Percentiles rank a stretch among this genome's conserved stretches.
Evolutionary conservation across 352 stramenopile genomes (phyloP).

Genomic region (Globisporangium lucens): DNA sequence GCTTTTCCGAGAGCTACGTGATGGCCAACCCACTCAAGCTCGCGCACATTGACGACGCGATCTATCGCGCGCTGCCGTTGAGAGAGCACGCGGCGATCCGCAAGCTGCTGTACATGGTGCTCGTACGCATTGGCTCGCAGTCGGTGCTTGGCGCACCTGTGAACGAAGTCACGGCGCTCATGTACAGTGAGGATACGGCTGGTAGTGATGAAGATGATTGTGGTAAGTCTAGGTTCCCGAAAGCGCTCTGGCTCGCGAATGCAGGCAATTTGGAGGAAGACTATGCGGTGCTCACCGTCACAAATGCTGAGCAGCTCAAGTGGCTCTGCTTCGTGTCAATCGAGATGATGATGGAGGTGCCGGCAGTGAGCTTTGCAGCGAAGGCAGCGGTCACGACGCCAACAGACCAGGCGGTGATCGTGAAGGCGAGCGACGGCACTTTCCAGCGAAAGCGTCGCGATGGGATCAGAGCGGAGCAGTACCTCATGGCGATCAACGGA

Average conservation of each 20-base stretch:
- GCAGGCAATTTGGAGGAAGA: slow-evolving; percentile 20
- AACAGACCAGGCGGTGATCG: not conserved
- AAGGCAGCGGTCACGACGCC: not conserved
- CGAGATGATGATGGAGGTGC: slow-evolving; percentile 44
- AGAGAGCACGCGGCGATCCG: not conserved
- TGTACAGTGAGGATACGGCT: slow-evolving; percentile 16
- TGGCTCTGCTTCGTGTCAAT: slow-evolving; percentile 29
- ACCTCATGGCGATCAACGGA: slow-evolving; percentile 41
- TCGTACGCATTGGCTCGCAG: slow-evolving; percentile 29
- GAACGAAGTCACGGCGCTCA: slow-evolving; percentile 27
- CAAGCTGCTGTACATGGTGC: slow-evolving; percentile 17
- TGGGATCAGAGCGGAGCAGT: slow-evolving; percentile 28
- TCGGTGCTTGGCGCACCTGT: slow-evolving; percentile 30
- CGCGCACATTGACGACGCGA: slow-evolving; percentile 20
- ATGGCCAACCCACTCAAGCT: slow-evolving; percentile 34
- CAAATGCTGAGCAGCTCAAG: slow-evolving; percentile 15
- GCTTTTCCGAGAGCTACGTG: slow-evolving; percentile 32
- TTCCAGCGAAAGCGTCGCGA: slow-evolving; percentile 19
- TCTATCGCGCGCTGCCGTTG: slow-evolving; percentile 7
- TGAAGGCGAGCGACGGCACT: not conserved
- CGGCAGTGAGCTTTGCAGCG: slow-evolving; percentile 29
- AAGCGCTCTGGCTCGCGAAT: slow-evolving; percentile 30
- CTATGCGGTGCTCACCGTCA: slow-evolving; percentile 29
- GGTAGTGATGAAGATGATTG: not conserved
- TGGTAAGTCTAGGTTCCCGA: slow-evolving; percentile 21